phyloP scores from a whole-genome alignment of 1,284 basidiomycete species.

The Fistulina hepatica region DNA sequence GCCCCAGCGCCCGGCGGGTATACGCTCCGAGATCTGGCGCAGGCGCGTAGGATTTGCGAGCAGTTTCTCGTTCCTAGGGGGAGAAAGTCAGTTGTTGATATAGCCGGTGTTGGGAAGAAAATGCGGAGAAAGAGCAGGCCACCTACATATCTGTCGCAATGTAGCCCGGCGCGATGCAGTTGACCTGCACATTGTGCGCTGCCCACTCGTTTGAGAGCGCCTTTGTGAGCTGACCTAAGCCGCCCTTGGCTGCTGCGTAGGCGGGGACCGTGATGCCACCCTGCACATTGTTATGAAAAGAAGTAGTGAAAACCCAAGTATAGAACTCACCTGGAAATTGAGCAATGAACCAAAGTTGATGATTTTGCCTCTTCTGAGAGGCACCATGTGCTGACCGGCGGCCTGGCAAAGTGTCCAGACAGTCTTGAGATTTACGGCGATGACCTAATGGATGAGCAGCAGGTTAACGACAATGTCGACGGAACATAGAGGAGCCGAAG shows the following conservation, averaged over 20 bases:
- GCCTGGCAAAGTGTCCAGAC: conserved; percentile 69
- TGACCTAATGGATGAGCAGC: conserved; percentile 37
- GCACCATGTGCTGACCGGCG: conserved; percentile 72
- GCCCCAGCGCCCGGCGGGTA: conserved; percentile 89
- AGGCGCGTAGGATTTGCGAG: conserved; percentile 64
- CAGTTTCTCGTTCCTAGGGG: conserved; percentile 59
- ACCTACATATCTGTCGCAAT: conserved; percentile 83
- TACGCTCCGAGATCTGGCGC: conserved; percentile 86
- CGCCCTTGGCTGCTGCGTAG: conserved; percentile 87
- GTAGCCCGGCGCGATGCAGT: conserved; percentile 87
- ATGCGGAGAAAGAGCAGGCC: conserved; percentile 9
- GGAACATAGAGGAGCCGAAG: no score
- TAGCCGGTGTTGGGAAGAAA: conserved; percentile 11
- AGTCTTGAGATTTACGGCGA: conserved; percentile 71
- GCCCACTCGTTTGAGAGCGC: conserved; percentile 59
- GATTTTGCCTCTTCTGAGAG: conserved; percentile 64
- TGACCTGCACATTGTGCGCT: conserved; percentile 81
- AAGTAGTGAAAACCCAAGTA: conserved; percentile 16
- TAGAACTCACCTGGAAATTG: conserved; percentile 50
- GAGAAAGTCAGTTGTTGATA: not conserved
- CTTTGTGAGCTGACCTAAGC: conserved; percentile 75
- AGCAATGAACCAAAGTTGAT: conserved; percentile 75
- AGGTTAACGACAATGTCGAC: conserved; percentile 11
- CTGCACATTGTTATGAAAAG: conserved; percentile 5
- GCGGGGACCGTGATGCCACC: conserved; percentile 79